Conservation (phyloP, 495 filamentous ascomycete genomes). For the Xylaria castorea region DNA sequence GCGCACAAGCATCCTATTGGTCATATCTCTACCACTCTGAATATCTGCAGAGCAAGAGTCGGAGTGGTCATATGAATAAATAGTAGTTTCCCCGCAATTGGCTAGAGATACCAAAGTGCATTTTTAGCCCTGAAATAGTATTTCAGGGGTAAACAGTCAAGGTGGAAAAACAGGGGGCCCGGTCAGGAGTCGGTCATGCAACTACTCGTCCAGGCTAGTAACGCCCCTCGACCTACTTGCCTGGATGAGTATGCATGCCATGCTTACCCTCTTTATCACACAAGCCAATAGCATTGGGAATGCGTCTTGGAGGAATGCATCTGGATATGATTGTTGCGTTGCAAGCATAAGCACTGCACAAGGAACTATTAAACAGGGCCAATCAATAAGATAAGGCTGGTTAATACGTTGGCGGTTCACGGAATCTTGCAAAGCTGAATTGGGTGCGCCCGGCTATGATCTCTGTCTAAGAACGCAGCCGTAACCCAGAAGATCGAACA, state of each 20-base stretch:
- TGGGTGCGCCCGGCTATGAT: not conserved
- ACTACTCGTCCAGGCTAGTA: no score
- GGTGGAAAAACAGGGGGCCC: not conserved
- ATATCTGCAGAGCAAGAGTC: not conserved
- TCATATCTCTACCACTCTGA: no score
- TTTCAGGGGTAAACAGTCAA: not conserved
- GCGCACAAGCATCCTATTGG: no score
- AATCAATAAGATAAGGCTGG: not conserved
- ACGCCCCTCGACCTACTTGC: no score
- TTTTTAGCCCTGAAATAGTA: no score
- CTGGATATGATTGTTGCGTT: not conserved
- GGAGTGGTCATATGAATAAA: not conserved
- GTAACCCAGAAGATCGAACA: not conserved
- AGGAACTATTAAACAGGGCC: not conserved
- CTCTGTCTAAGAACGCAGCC: not conserved
- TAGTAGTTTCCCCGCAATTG: not conserved
- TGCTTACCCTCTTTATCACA: constrained; percentile 11
- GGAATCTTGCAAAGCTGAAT: not conserved
- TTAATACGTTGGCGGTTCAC: not conserved
- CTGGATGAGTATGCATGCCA: not conserved
- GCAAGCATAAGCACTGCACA: not conserved
- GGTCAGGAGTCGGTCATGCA: not conserved
- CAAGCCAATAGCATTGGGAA: constrained; percentile 4
- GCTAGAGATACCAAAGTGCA: not conserved
- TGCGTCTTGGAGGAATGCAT: not conserved